Conservation (phyloP, 306 rosid genomes). For the Medicago ruthenica region DNA sequence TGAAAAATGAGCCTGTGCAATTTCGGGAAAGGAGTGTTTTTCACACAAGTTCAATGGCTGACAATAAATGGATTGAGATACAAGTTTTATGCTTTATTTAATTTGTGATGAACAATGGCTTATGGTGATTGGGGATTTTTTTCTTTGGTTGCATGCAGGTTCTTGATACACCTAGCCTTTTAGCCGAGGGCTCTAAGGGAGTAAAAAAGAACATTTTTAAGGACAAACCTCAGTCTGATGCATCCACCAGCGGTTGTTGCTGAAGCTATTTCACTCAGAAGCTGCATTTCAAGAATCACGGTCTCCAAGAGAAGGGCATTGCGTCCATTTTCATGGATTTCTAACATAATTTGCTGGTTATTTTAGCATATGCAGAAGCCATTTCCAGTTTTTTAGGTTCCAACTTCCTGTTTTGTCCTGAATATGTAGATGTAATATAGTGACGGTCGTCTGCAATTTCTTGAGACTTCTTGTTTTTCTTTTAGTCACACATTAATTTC, state of each 20-base stretch:
- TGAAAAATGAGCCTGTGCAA: not conserved
- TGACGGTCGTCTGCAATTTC: slow-evolving; percentile 26
- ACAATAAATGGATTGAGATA: not conserved
- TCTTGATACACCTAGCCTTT: slow-evolving; percentile 91
- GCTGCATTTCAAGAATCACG: slow-evolving; percentile 25
- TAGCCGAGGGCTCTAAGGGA: slow-evolving; percentile 89
- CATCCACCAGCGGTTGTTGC: slow-evolving; percentile 81
- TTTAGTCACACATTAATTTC: slow-evolving; percentile 21
- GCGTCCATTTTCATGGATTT: slow-evolving; percentile 34
- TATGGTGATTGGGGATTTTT: slow-evolving; percentile 19
- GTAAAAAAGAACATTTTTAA: slow-evolving; percentile 81
- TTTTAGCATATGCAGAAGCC: slow-evolving; percentile 33
- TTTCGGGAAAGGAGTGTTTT: not conserved
- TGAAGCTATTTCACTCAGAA: slow-evolving; percentile 46
- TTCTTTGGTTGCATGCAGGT: slow-evolving; percentile 58
- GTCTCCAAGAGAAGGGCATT: slow-evolving; percentile 34
- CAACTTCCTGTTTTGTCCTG: slow-evolving; percentile 31
- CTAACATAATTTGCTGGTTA: slow-evolving; percentile 32
- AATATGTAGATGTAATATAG: slow-evolving; percentile 44
- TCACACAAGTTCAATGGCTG: not conserved
- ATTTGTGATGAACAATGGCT: slow-evolving; percentile 16
- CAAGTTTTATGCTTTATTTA: slow-evolving; percentile 1
- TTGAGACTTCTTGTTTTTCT: slow-evolving; percentile 21
- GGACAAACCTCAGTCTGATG: slow-evolving; percentile 63
- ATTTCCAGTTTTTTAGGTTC: slow-evolving; percentile 15